These are phyloP conservation scores for Puccinia novopanici DNA, from an alignment of 1,284 basidiomycete species.

Conservation along the genomic window DNA sequence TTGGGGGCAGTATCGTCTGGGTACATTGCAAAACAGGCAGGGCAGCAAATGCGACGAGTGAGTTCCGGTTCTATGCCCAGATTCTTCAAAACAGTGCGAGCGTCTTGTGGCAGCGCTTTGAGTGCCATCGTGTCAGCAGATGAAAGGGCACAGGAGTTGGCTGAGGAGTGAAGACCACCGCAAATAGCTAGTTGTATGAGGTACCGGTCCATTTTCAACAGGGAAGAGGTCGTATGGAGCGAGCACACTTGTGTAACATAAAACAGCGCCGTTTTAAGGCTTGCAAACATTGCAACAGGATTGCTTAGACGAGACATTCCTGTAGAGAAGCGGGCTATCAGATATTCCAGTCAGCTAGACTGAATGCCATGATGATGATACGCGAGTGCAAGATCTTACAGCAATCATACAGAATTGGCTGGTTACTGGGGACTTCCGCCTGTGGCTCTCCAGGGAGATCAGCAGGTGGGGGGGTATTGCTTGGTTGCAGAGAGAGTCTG, in stretches of 20 bases:
- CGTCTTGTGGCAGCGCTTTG: not conserved
- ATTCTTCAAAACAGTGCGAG: not conserved
- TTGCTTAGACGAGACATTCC: not conserved
- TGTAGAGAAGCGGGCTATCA: not conserved
- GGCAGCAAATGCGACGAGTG: conserved; percentile 2
- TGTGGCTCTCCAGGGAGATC: no score
- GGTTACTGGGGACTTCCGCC: no score
- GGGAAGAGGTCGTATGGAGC: not conserved
- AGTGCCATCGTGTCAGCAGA: not conserved
- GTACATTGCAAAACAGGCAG: conserved; percentile 24
- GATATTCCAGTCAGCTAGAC: not conserved
- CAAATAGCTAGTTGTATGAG: not conserved
- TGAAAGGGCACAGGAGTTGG: not conserved
- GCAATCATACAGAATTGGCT: no score
- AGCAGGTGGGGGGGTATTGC: no score
- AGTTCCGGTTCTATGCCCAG: conserved; percentile 12
- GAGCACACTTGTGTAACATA: conserved; percentile 4
- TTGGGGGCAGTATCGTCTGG: not conserved
- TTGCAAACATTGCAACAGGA: not conserved
- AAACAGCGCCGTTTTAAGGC: not conserved
- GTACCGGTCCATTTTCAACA: not conserved
- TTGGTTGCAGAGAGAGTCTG: not conserved
- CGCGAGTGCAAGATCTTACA: no score
- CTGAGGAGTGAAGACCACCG: not conserved
- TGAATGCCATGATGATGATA: no score